phyloP scores from a whole-genome alignment of 2,329 filamentous ascomycete genomes.

The Pseudogymnoascus sp. region DNA sequence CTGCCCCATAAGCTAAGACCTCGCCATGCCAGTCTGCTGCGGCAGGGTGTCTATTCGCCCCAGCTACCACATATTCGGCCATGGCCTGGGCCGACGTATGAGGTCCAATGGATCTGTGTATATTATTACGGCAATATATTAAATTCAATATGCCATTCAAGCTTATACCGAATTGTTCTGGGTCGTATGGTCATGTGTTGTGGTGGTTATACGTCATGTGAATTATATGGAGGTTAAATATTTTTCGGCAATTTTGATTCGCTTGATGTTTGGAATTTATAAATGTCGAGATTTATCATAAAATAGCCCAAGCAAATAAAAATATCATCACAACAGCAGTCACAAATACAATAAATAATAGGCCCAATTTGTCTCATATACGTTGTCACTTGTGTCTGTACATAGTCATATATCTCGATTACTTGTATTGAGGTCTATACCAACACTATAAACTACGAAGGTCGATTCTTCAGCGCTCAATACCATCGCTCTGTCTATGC shows the following conservation, averaged over 20 bases:
- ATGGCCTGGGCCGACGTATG: background rate
- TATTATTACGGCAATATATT: background rate
- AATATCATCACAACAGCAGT: background rate
- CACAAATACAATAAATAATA: background rate
- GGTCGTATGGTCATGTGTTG: constrained; percentile 4
- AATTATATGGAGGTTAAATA: constrained; percentile 1
- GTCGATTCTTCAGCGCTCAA: background rate
- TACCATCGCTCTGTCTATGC: background rate
- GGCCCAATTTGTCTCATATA: background rate
- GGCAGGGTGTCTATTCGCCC: constrained; percentile 82
- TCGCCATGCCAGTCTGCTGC: constrained; percentile 78
- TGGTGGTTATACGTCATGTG: constrained; percentile 9
- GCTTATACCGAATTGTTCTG: background rate
- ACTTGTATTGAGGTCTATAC: constrained; percentile 4
- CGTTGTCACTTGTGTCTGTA: background rate
- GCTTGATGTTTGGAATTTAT: background rate
- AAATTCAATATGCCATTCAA: background rate
- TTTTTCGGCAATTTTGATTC: constrained; percentile 9
- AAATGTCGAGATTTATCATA: background rate
- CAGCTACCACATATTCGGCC: constrained; percentile 42
- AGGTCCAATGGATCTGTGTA: background rate
- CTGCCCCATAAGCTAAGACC: constrained; percentile 78
- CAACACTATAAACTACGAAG: constrained; percentile 1
- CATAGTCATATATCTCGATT: background rate
- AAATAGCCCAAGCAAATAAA: background rate